These are phyloP conservation scores for Austroboletus rostrupii DNA, from an alignment of 1,284 basidiomycete species.

Conservation along the genomic window DNA sequence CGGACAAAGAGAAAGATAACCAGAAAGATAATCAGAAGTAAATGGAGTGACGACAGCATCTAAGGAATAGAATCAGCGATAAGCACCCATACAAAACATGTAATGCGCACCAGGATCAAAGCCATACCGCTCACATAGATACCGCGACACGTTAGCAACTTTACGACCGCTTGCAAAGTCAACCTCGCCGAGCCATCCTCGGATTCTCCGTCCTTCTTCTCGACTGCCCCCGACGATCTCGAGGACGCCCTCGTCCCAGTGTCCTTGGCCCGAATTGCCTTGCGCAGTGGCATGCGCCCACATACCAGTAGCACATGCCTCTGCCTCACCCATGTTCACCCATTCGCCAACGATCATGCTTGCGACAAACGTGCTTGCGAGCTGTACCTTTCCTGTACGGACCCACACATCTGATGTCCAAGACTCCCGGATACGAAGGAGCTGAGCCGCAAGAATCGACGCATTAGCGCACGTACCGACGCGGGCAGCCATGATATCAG, in stretches of 20 bases:
- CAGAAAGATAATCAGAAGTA: constrained; percentile 68
- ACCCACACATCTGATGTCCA: constrained; percentile 71
- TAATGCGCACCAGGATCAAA: constrained; percentile 61
- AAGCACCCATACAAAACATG: background rate
- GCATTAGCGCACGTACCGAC: constrained; percentile 68
- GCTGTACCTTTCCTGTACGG: constrained; percentile 62
- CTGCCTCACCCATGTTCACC: constrained; percentile 68
- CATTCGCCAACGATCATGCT: constrained; percentile 69
- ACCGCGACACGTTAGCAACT: constrained; percentile 63
- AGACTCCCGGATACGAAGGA: constrained; percentile 65
- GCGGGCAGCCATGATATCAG: constrained; percentile 68
- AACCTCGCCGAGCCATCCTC: constrained; percentile 73
- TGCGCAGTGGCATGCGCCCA: constrained; percentile 52
- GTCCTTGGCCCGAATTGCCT: constrained; percentile 37
- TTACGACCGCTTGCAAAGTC: constrained; percentile 59
- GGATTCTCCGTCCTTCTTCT: constrained; percentile 65
- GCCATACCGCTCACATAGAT: constrained; percentile 74
- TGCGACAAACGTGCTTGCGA: constrained; percentile 68
- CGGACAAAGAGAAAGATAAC: constrained; percentile 71
- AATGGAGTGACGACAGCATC: constrained; percentile 74
- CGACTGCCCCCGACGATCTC: constrained; percentile 71
- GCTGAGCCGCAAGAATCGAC: constrained; percentile 65
- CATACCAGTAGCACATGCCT: constrained; percentile 72
- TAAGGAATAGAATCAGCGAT: constrained; percentile 23
- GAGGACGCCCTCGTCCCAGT: constrained; percentile 75